Percentiles rank a stretch among this genome's conserved stretches.
Conservation (phyloP, 1,284 basidiomycete species). For the Apiotrichum gracile region DNA sequence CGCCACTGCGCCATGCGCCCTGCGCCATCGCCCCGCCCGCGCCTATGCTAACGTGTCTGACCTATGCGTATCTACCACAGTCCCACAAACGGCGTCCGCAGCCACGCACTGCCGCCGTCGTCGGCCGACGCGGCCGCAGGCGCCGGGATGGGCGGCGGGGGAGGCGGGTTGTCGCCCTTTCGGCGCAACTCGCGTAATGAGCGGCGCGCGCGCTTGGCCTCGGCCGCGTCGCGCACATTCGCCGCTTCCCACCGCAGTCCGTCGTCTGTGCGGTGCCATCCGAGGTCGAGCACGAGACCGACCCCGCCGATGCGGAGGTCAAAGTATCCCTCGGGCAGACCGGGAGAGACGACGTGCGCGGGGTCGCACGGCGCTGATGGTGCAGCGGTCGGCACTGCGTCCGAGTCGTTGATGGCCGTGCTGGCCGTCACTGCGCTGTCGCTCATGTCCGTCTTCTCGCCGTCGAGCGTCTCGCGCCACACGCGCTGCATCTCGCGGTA, state of each 20-base stretch:
- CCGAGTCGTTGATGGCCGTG: background rate
- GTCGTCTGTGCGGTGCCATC: constrained; percentile 30
- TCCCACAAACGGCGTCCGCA: constrained; percentile 5
- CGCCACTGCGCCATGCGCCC: too few species aligned
- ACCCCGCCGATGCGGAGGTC: constrained; percentile 32
- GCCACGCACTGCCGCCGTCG: constrained; percentile 1
- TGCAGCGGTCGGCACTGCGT: background rate
- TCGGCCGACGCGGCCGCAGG: background rate
- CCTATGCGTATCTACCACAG: too few species aligned
- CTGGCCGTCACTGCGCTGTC: background rate
- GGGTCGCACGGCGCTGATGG: too few species aligned
- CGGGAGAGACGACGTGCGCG: background rate
- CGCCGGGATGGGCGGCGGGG: background rate
- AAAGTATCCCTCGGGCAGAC: constrained; percentile 25
- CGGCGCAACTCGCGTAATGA: background rate
- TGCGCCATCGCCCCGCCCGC: too few species aligned
- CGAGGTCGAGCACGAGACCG: constrained; percentile 37
- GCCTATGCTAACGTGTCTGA: too few species aligned
- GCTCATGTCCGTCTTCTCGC: background rate
- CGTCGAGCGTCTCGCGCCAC: constrained; percentile 8
- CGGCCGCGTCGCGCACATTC: constrained; percentile 10
- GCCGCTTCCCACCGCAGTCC: constrained; percentile 37
- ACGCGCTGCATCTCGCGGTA: constrained; percentile 21
- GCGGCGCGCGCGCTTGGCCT: background rate
- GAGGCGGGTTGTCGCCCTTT: background rate